These are phyloP conservation scores for Entamoeba moshkovskii DNA, from an alignment of 208 protist species.

Conservation along the genomic window DNA sequence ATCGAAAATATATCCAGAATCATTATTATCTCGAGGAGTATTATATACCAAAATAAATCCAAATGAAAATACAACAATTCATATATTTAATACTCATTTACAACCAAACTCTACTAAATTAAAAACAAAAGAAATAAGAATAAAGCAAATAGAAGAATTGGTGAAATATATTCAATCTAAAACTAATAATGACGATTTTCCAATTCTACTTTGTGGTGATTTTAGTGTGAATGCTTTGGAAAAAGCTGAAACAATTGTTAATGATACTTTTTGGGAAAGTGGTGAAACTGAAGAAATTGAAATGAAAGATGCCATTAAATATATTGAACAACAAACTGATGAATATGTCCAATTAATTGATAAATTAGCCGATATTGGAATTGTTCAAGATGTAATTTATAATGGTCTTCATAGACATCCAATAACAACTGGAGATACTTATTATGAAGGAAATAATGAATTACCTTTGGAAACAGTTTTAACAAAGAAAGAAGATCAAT, in stretches of 20 bases:
- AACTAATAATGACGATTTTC: neutral
- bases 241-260: neutral
- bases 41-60: neutral
- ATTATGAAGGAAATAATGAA: neutral
- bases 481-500: neutral
- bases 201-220: neutral
- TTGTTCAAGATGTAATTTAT: neutral
- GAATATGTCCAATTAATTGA: neutral
- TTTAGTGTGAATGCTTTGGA: neutral
- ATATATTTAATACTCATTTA: neutral
- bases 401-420: neutral
- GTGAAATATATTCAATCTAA: neutral
- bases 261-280: neutral
- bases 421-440: neutral
- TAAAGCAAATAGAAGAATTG: neutral
- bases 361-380: neutral
- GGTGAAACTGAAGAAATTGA: neutral
- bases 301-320: neutral
- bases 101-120: neutral
- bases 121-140: neutral
- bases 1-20: neutral
- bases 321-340: neutral
- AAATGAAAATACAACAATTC: neutral
- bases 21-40: neutral
- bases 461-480: neutral